Percentiles rank a stretch among this genome's conserved stretches.
phyloP scores from a whole-genome alignment of 1,139 yeast species.

The Debaryomyces sp. region DNA sequence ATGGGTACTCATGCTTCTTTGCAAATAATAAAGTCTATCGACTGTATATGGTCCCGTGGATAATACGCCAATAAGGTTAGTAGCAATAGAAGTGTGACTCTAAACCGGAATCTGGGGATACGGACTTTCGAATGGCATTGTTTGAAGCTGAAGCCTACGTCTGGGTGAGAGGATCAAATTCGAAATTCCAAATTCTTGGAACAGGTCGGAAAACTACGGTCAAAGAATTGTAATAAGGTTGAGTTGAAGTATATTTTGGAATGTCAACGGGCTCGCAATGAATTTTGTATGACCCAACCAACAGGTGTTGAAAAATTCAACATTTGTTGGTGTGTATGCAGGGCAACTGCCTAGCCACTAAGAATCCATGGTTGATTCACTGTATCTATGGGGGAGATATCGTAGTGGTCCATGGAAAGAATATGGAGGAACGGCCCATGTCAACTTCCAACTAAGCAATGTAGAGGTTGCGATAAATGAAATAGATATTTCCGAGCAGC shows the following conservation, averaged over 20 bases:
- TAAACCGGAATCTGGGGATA: neutral
- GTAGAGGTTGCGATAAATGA: neutral
- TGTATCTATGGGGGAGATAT: neutral
- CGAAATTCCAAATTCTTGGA: neutral
- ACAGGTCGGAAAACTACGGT: neutral
- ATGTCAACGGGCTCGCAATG: neutral
- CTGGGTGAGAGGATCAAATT: neutral
- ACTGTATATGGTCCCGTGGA: neutral
- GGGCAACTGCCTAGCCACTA: neutral
- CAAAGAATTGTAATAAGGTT: neutral
- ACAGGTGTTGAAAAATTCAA: neutral
- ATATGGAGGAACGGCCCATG: neutral
- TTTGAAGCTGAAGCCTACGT: neutral
- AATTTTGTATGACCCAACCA: slow-evolving; percentile 2
- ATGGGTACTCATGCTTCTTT: neutral
- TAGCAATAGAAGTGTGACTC: neutral
- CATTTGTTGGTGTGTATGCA: slow-evolving; percentile 1
- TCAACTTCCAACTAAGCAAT: neutral
- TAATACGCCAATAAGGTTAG: neutral
- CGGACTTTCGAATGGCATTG: neutral
- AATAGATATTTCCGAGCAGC: neutral
- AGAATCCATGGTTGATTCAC: neutral
- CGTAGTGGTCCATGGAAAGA: neutral
- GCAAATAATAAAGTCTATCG: neutral
- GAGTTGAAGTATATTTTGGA: neutral